Percentiles rank a stretch among this genome's conserved stretches.
Evolutionary conservation across 176 grass and related monocot genomes (phyloP).

Genomic region (Coix lacrymajobi): DNA sequence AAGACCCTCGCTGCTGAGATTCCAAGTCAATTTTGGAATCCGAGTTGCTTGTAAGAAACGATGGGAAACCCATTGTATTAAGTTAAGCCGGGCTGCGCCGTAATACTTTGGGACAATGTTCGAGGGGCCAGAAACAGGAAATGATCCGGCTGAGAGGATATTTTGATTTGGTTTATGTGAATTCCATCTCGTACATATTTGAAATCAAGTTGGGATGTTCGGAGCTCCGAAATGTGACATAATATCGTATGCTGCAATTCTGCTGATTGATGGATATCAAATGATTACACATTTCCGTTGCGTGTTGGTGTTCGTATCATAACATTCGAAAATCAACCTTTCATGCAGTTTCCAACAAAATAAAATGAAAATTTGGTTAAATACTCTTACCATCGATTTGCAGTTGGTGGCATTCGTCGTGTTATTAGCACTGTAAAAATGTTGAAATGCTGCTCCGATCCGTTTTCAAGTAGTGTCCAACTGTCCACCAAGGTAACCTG

Average conservation of each 20-base stretch:
- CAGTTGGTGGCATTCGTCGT: neutral
- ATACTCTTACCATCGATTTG: neutral
- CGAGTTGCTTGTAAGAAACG: slow-evolving; percentile 46
- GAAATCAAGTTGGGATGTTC: slow-evolving; percentile 36
- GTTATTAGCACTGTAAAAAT: neutral
- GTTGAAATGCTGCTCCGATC: neutral
- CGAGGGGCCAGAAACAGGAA: slow-evolving; percentile 28
- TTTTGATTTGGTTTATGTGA: slow-evolving; percentile 52
- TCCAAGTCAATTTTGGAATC: slow-evolving; percentile 24
- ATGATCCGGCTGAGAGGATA: slow-evolving; percentile 22
- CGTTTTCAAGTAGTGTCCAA: neutral
- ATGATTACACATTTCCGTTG: neutral
- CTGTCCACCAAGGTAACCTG: neutral
- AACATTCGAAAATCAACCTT: neutral
- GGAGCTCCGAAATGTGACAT: neutral
- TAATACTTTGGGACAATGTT: slow-evolving; percentile 27
- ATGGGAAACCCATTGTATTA: slow-evolving; percentile 40
- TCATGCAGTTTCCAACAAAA: neutral
- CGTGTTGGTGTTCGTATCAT: neutral
- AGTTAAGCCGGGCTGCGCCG: slow-evolving; percentile 23
- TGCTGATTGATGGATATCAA: neutral
- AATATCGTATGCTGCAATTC: neutral
- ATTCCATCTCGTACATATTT: slow-evolving; percentile 58
- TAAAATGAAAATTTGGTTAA: neutral
- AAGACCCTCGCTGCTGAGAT: slow-evolving; percentile 17